A percentile compares a stretch with the other conserved stretches of the same genome.
phyloP scores from a whole-genome alignment of 2,329 filamentous ascomycete genomes.

The Diplodia seriata region DNA sequence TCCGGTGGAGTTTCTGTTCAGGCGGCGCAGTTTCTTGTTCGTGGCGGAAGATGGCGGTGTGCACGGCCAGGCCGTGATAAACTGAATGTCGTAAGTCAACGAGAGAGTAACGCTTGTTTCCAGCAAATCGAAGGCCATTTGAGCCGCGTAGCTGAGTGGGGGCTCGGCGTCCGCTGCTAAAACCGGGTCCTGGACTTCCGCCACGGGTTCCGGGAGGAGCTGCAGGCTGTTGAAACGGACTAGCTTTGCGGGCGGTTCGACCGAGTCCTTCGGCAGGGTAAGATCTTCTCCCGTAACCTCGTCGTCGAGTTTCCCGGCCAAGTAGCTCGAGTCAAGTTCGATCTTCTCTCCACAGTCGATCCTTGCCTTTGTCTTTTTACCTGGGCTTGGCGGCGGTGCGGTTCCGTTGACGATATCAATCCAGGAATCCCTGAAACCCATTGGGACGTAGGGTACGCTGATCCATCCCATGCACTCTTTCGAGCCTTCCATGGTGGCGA shows the following conservation, averaged over 20 bases:
- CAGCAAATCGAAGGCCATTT: conserved; percentile 45
- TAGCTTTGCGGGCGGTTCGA: background rate
- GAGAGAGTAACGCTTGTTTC: conserved; percentile 40
- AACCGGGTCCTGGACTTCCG: conserved; percentile 1
- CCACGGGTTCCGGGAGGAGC: conserved; percentile 16
- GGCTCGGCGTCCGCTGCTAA: conserved; percentile 35
- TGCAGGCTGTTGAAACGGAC: conserved; percentile 15
- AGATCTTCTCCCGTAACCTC: conserved; percentile 47
- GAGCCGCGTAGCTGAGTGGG: conserved; percentile 38
- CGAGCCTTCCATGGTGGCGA: conserved; percentile 55
- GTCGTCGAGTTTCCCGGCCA: conserved; percentile 19
- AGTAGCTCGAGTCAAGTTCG: conserved; percentile 39
- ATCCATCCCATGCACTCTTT: conserved; percentile 65
- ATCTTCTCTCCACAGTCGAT: conserved; percentile 47
- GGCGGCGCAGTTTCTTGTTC: conserved; percentile 37
- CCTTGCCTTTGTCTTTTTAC: conserved; percentile 45
- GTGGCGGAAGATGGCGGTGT: conserved; percentile 41
- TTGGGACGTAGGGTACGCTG: conserved; percentile 51
- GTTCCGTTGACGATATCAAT: conserved; percentile 52
- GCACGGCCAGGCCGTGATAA: conserved; percentile 63
- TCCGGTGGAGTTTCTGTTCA: conserved; percentile 44
- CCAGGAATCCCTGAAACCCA: conserved; percentile 56
- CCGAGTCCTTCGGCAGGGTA: conserved; percentile 45
- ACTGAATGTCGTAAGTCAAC: conserved; percentile 60
- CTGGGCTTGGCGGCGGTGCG: conserved; percentile 34